phyloP scores from a whole-genome alignment of 202 grass and related monocot species.

The Saccharum hybrid region DNA sequence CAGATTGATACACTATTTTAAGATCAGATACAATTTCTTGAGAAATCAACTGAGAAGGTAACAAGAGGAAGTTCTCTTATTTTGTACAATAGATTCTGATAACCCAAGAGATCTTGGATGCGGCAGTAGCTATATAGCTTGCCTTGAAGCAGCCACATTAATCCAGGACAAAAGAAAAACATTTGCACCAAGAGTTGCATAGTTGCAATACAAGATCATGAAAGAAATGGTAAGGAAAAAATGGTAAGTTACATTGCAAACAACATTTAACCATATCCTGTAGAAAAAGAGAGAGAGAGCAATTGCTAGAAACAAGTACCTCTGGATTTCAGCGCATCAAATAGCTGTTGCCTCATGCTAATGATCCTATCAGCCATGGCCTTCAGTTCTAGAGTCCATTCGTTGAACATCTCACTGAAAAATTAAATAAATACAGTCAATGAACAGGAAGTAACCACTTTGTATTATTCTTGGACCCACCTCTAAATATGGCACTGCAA shows the following conservation, averaged over 20 bases:
- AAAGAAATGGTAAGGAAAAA: background rate
- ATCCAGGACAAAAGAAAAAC: background rate
- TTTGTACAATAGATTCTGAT: background rate
- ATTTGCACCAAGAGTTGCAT: constrained; percentile 17
- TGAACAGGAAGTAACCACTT: background rate
- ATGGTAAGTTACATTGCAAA: background rate
- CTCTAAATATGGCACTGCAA: background rate
- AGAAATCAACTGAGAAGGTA: constrained; percentile 9
- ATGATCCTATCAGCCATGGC: constrained; percentile 97
- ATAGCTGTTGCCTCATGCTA: constrained; percentile 89
- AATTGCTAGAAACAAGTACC: constrained; percentile 56
- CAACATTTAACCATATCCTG: constrained; percentile 35
- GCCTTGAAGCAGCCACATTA: constrained; percentile 15
- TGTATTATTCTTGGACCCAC: constrained; percentile 17
- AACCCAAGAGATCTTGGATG: background rate
- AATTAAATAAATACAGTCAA: constrained; percentile 32
- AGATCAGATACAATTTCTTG: background rate
- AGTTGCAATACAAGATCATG: constrained; percentile 26
- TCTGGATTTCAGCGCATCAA: constrained; percentile 77
- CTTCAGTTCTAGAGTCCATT: constrained; percentile 98
- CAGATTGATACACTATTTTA: background rate
- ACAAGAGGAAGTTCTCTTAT: background rate
- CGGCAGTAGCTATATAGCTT: constrained; percentile 18
- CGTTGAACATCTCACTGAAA: constrained; percentile 71
- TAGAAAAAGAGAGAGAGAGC: background rate